Evolutionary conservation across 139 green algal species (phyloP).

Genomic region (Volvox africanus): DNA sequence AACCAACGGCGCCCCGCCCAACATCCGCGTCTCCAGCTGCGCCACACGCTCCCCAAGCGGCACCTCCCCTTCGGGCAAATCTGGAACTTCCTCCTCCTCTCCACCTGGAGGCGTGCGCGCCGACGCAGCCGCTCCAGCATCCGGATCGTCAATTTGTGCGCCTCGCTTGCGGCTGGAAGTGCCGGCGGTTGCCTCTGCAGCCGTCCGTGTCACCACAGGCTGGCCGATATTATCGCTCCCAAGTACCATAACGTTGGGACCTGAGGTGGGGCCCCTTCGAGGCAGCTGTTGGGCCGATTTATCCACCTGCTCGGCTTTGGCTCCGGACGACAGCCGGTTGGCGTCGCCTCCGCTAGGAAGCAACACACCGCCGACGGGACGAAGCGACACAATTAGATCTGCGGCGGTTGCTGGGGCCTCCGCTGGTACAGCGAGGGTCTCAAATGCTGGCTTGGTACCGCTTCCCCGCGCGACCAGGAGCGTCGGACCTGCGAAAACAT

Average conservation of each 20-base stretch:
- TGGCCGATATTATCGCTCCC: constrained; percentile 54
- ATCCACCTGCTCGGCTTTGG: neutral
- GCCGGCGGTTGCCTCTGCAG: constrained; percentile 1
- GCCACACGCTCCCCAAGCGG: constrained; percentile 68
- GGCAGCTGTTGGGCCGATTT: constrained; percentile 21
- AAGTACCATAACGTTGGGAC: constrained; percentile 46
- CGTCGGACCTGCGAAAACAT: constrained; percentile 42
- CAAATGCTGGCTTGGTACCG: constrained; percentile 63
- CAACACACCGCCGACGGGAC: constrained; percentile 42
- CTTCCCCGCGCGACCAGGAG: constrained; percentile 67
- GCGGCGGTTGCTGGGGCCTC: neutral
- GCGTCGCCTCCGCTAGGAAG: constrained; percentile 1
- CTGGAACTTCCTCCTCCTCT: constrained; percentile 51
- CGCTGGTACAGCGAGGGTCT: constrained; percentile 55
- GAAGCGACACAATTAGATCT: constrained; percentile 32
- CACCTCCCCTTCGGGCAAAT: constrained; percentile 46
- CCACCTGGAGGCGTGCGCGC: neutral
- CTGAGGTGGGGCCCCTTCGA: neutral
- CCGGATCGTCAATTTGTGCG: neutral
- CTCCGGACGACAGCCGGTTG: neutral
- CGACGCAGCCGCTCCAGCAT: neutral
- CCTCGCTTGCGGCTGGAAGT: constrained; percentile 25
- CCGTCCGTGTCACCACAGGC: constrained; percentile 12
- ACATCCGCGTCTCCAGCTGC: constrained; percentile 50
- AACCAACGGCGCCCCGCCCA: neutral